Evolutionary conservation across 2,329 filamentous ascomycete genomes (phyloP), one percentile per base, ranked within the genome.

Genomic region (Colletotrichum liriopes): DNA sequence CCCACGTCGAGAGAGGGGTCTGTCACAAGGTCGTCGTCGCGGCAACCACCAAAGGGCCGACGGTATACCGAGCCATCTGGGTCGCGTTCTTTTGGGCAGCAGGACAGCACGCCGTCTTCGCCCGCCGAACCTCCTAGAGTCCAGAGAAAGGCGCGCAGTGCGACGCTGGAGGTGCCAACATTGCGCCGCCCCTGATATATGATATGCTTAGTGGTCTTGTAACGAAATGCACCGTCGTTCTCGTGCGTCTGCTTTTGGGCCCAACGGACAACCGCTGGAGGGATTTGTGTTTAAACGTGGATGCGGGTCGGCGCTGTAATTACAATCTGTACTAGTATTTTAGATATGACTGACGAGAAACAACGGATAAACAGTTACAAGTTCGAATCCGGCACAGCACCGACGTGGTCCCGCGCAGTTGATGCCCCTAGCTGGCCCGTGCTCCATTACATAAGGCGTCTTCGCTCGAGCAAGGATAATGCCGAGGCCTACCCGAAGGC

Each of bases 401-500:
- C 16, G 16, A 52, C 23, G 32, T 51, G 23, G 29, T 52, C 26
- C 35, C 26, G 9, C 14, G 7, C 18, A 16, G 51, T 20, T 11
- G 16, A 16, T 23, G 54, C 20, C 12, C 2, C 5, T 11, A 12
- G n/a, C 4, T 52, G 47, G 47, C 20, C 65, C 47, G 65, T 69
- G 65, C 45, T 8, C 7, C 14, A 69, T 72, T 63, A 72, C 65
- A 41, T 72, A 72, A 72, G 20, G 20, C 5, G n/a, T 5, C 1
- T 9, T 5, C 1, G 1, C 3, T 37, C 1, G 51, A 47, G 3
- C 65, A 41, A 51, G 70, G 60, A 55, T 64, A 65, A 61, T 72
- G 65, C 65, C 69, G 69, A 72, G 69, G 65, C 67, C 67, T 39
- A 54, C 37, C 37, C 52, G 52, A 59, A 65, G 65, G 70, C 60